Evolutionary conservation across 805 yeast genomes (phyloP), one percentile per base, ranked within the genome.

Genomic region (Sugiyamaella mastotermitis): DNA sequence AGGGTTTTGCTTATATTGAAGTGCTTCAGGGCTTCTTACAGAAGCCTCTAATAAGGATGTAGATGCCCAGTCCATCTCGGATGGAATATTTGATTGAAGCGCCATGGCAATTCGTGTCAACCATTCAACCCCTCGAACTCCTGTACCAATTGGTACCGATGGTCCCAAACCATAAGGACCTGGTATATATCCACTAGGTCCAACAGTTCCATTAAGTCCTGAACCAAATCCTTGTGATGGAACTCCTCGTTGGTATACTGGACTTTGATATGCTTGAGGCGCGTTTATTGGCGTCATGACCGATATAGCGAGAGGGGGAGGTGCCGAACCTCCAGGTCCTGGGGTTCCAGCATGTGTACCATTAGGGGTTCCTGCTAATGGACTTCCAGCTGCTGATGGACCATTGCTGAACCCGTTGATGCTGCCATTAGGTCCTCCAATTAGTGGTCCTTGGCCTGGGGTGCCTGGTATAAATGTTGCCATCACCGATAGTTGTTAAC

Each of bases 31-130:
- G 19, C 68, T 66, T 35, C 69, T 69, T 53, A 67, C 71, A 20
- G 76, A 66, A 40, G 60, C 47, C 38, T 61, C 61, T 13, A 68
- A 56, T 33, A 79, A 62, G 4, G 78, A 73, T 33, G 72, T 68
- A 40, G 84, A 60, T 3, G 90, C 80, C 78, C 87, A 83, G 49
- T 74, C 76, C 17, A 80, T 69, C 55, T 86, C 95, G 22, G 71
- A 69, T 13, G 68, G 73, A 17, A 85, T 60, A 1, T 78, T 81
- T 14, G 81, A 72, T 43, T 70, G 67, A 43, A 86, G 69, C 3
- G 92, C 77, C 77, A 86, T 71, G 47, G 71, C 69, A 51, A 86
- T 75, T 44, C 95, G 69, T 9, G 72, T 70, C 46, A 80, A 59
- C 38, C 76, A 76, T 33, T 78, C 76, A 3, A 76, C 71, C 11